Conservation (phyloP, 805 yeast species). For the Candida tallmaniae region DNA sequence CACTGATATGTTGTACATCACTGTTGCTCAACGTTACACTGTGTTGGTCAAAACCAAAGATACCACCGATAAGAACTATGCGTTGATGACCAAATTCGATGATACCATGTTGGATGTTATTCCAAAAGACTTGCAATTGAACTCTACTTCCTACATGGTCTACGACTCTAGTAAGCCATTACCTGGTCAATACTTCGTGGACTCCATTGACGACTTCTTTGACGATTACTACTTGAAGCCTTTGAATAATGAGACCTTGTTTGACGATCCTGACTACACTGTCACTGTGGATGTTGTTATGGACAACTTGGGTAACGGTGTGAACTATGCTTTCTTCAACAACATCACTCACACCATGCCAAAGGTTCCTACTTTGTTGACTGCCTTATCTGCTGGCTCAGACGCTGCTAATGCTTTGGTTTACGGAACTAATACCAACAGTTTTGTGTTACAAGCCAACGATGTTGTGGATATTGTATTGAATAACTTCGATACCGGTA, state of each 20-base stretch:
- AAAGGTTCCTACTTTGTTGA: conserved; percentile 63
- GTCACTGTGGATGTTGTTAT: conserved; percentile 56
- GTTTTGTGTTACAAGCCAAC: conserved; percentile 53
- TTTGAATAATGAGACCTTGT: conserved; percentile 42
- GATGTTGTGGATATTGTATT: conserved; percentile 73
- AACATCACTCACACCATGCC: conserved; percentile 61
- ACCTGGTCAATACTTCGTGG: conserved; percentile 20
- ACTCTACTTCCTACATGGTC: conserved; percentile 51
- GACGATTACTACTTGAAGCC: conserved; percentile 84
- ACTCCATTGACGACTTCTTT: conserved; percentile 34
- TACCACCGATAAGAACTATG: conserved; percentile 43
- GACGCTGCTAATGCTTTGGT: conserved; percentile 54
- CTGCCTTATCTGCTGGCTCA: conserved; percentile 60
- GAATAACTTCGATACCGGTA: conserved; percentile 75
- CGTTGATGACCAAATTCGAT: conserved; percentile 61
- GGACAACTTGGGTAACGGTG: conserved; percentile 70
- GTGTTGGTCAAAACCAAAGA: conserved; percentile 59
- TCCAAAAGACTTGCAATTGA: conserved; percentile 52
- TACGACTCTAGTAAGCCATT: conserved; percentile 36
- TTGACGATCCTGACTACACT: conserved; percentile 57
- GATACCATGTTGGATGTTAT: conserved; percentile 62
- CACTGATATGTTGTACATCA: conserved; percentile 53
- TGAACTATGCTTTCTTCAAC: conserved; percentile 74
- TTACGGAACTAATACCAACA: conserved; percentile 69
- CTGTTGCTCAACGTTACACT: conserved; percentile 81